Evolutionary conservation across 2,329 filamentous ascomycete species (phyloP).

Genomic region (Epichloe hybrida): DNA sequence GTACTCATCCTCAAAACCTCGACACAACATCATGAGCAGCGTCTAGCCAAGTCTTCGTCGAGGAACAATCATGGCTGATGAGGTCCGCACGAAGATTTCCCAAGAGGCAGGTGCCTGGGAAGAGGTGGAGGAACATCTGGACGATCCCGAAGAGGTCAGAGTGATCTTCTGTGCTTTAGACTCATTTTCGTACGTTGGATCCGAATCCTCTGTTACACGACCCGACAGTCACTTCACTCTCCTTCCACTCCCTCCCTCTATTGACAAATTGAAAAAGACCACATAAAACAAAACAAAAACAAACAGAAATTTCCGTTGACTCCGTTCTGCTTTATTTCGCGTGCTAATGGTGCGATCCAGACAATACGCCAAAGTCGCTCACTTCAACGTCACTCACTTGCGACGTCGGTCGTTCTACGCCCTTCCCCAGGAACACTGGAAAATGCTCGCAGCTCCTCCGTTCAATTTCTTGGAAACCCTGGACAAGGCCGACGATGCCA

Average conservation of each 20-base stretch:
- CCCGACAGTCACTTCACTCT: too few species aligned
- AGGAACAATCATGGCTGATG: constrained; percentile 2
- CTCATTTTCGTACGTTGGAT: constrained; percentile 64
- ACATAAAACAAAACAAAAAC: too few species aligned
- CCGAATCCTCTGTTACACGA: too few species aligned
- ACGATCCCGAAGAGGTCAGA: constrained; percentile 66
- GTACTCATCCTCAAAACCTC: neutral
- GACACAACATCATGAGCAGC: neutral
- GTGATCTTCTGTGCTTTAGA: constrained; percentile 75
- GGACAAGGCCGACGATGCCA: constrained; percentile 68
- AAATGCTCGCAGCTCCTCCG: constrained; percentile 64
- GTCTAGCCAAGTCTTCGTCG: neutral
- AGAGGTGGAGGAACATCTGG: constrained; percentile 49
- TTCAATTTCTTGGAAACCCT: constrained; percentile 75
- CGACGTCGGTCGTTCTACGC: constrained; percentile 89
- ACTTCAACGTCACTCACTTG: constrained; percentile 82
- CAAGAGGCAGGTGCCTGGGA: constrained; percentile 34
- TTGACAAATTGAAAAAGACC: too few species aligned
- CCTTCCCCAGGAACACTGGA: constrained; percentile 70
- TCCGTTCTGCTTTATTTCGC: neutral
- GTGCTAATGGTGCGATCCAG: constrained; percentile 28
- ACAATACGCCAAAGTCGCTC: constrained; percentile 72
- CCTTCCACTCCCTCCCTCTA: too few species aligned
- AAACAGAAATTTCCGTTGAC: too few species aligned
- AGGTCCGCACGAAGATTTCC: neutral